These are phyloP conservation scores for Ophiocordyceps australis DNA, from an alignment of 2,329 filamentous ascomycete genomes.

Conservation along the genomic window DNA sequence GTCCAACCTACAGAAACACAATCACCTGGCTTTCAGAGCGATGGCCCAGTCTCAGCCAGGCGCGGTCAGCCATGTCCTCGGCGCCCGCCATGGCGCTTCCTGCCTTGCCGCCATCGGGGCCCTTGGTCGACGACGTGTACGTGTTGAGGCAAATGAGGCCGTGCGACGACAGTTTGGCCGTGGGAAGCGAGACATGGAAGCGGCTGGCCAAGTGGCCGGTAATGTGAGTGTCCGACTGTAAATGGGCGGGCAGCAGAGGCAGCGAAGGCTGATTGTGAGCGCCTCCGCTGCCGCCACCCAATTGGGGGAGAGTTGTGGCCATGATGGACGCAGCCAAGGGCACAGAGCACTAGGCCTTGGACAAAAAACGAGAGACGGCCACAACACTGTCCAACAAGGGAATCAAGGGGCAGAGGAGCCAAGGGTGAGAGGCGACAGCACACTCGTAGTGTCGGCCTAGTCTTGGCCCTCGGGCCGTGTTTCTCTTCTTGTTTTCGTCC, in stretches of 20 bases:
- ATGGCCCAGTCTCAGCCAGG: conserved; percentile 69
- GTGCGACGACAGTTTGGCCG: conserved; percentile 77
- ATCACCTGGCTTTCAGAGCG: conserved; percentile 87
- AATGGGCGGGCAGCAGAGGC: conserved; percentile 70
- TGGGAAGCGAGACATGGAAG: conserved; percentile 82
- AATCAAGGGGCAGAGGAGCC: too few species aligned
- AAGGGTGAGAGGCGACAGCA: too few species aligned
- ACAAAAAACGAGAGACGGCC: too few species aligned
- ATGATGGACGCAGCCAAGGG: conserved; percentile 35
- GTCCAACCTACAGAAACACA: conserved; percentile 61
- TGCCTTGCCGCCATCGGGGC: conserved; percentile 77
- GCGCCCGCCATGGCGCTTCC: conserved; percentile 85
- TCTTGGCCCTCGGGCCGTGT: too few species aligned
- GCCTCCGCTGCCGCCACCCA: conserved; percentile 31
- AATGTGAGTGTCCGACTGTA: conserved; percentile 60
- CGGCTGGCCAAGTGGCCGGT: conserved; percentile 72
- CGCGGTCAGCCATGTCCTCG: conserved; percentile 76
- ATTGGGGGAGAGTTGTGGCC: conserved; percentile 38
- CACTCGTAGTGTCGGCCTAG: too few species aligned
- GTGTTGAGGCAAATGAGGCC: conserved; percentile 87
- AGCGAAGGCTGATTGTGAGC: conserved; percentile 72
- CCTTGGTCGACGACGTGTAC: conserved; percentile 75
- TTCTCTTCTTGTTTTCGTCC: too few species aligned
- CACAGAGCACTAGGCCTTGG: too few species aligned
- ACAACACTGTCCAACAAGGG: too few species aligned